Conservation (phyloP, 176 grass and related monocot species). For the Juncus inflexus region DNA sequence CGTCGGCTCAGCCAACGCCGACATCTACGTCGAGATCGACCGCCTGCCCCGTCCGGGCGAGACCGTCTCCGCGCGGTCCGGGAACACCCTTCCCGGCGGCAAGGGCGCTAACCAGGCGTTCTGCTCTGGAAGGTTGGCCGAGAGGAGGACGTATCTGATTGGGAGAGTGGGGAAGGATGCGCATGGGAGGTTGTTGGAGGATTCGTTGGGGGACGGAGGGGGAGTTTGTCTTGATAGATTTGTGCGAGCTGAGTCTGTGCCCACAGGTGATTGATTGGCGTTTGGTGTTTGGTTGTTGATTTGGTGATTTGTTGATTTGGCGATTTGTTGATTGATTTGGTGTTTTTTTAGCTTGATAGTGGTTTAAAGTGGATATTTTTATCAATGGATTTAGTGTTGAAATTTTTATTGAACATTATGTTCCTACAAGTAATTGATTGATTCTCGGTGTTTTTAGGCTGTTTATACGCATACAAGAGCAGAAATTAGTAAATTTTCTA, state of each 20-base stretch:
- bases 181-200: slow-evolving; percentile 75
- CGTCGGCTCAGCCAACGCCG: slow-evolving; percentile 91
- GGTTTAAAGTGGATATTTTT: slow-evolving; percentile 8
- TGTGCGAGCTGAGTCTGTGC: slow-evolving; percentile 37
- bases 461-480: too few relatives aligned
- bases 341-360: not conserved
- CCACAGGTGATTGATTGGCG: slow-evolving; percentile 22
- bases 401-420: not conserved
- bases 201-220: slow-evolving; percentile 52
- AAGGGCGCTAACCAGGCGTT: slow-evolving; percentile 47
- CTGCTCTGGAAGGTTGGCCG: slow-evolving; percentile 65
- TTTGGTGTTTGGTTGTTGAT: not conserved
- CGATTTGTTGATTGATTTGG: too few relatives aligned
- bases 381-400: not conserved
- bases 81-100: slow-evolving; percentile 37
- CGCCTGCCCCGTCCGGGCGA: slow-evolving; percentile 69
- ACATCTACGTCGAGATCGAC: slow-evolving; percentile 95
- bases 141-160: slow-evolving; percentile 63
- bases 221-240: slow-evolving; percentile 61
- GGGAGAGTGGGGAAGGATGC: slow-evolving; percentile 79
- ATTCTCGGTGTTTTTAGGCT: not conserved
- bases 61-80: slow-evolving; percentile 44
- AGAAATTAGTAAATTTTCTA: too few relatives aligned
- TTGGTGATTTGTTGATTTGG: not conserved
- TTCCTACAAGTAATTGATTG: not conserved